Base-by-base conservation (phyloP, 768 basidiomycete genomes). In the Tulasnella sp. region DNA sequence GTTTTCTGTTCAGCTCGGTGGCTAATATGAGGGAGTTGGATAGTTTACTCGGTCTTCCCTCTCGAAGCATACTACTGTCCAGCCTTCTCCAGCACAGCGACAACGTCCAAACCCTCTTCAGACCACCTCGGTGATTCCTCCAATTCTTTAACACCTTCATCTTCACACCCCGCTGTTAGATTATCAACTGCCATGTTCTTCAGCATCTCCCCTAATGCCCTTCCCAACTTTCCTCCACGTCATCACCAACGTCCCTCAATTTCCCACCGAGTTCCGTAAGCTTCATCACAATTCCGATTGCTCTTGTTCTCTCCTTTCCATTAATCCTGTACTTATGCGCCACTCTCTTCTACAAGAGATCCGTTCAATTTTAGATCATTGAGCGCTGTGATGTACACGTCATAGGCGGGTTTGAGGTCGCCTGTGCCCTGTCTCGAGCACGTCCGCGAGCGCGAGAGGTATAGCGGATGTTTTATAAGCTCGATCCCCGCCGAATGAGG, bases 101-200 rank as follows among this genome's bases (percentile, higher is more conserved):
- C 53, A 9, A 60, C 12, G n/a, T 60, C 59, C 20, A 53, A 46
- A 12, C 50, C 48, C n/a, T n/a, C n/a, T 4, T 59, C 35, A 1
- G 53, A 43, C 58, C 58, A 60, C 12, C 35, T 20, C 15, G 56
- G 58, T 16, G 56, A 51, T 5, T 34, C n/a, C n/a, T n/a, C 57
- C 16, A 60, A 46, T 40, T 55, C 52, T 2, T 35, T n/a, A n/a
- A n/a, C n/a, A n/a, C n/a, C 46, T 20, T 7, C 20, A n/a, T 16
- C 19, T 40, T 16, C 19, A 53, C 15, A 10, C 12, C 15, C 15
- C 13, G 27, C 32, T 28, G 6, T 20, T 25, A 5, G 9, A n/a
- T 45, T 45, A 31, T 12, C 46, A 15, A 34, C 46, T 9, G 19
- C 31, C 12, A 6, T 35, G 19, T 53, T 37, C 8, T 27, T 28